phyloP scores from a whole-genome alignment of 352 stramenopile genomes.

The Phytopythium kandeliae region DNA sequence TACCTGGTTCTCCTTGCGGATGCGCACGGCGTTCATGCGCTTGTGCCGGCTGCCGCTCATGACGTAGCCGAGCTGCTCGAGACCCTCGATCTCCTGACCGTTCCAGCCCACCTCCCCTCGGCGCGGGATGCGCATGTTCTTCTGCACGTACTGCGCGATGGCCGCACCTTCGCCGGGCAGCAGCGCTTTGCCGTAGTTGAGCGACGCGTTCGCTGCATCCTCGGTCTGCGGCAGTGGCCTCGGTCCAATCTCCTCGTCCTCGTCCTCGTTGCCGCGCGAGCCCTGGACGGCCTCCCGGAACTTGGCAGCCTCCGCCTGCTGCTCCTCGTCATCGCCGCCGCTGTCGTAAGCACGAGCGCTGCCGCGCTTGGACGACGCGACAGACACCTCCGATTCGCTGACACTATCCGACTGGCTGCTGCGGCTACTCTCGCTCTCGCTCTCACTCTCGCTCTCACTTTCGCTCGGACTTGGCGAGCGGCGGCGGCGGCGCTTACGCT shows the following conservation, averaged over 20 bases:
- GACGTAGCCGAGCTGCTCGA: constrained; percentile 94
- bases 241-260: constrained; percentile 86
- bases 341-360: background rate
- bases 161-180: constrained; percentile 92
- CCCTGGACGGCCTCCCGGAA: constrained; percentile 89
- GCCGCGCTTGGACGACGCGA: constrained; percentile 11
- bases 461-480: constrained; percentile 18
- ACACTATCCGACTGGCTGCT: constrained; percentile 6
- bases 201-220: constrained; percentile 35
- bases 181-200: constrained; percentile 92
- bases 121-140: constrained; percentile 98
- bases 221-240: constrained; percentile 56
- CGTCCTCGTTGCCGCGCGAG: constrained; percentile 45
- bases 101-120: constrained; percentile 97
- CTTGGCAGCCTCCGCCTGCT: constrained; percentile 71
- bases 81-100: constrained; percentile 94
- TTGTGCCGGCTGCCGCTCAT: constrained; percentile 98
- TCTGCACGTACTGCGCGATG: constrained; percentile 98
- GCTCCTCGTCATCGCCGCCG: constrained; percentile 30
- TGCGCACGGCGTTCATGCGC: constrained; percentile 98
- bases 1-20: constrained; percentile 99
- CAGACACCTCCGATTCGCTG: constrained; percentile 18
- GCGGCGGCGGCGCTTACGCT: constrained; percentile 16
- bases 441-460: constrained; percentile 20
- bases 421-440: constrained; percentile 13